phyloP scores from a whole-genome alignment of 176 grass and related monocot genomes.

The Carex myosuroides region DNA sequence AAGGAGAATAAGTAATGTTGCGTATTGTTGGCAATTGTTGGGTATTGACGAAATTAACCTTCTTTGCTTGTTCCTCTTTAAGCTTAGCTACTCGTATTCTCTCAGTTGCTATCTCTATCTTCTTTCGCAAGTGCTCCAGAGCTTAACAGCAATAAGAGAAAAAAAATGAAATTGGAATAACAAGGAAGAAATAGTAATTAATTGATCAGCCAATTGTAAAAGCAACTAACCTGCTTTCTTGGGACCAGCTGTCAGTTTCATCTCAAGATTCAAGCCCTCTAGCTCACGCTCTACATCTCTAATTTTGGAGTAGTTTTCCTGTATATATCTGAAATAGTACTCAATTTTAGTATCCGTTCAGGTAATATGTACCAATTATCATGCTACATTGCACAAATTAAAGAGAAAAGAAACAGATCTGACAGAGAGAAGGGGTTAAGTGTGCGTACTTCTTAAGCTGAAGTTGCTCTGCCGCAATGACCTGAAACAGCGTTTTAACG shows the following conservation, averaged over 20 bases:
- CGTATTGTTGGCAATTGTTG: not conserved
- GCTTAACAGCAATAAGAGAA: slow-evolving; percentile 33
- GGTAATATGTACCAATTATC: not conserved
- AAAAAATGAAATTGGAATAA: not conserved
- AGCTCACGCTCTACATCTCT: slow-evolving; percentile 89
- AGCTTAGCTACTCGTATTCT: slow-evolving; percentile 68
- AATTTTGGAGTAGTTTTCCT: slow-evolving; percentile 97
- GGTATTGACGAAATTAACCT: slow-evolving; percentile 37
- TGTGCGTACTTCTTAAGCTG: slow-evolving; percentile 78
- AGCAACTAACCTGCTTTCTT: slow-evolving; percentile 79
- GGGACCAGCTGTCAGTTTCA: slow-evolving; percentile 90
- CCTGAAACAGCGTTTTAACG: slow-evolving; percentile 24
- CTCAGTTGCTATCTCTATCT: slow-evolving; percentile 82
- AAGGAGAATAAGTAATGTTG: not conserved
- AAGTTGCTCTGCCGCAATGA: slow-evolving; percentile 80
- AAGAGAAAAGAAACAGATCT: slow-evolving; percentile 1
- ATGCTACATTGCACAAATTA: slow-evolving; percentile 16
- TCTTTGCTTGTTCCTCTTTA: slow-evolving; percentile 79
- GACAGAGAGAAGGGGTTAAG: not conserved
- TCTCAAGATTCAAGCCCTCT: slow-evolving; percentile 70
- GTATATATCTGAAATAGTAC: slow-evolving; percentile 58
- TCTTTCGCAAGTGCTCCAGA: slow-evolving; percentile 85
- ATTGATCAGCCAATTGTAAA: slow-evolving; percentile 11
- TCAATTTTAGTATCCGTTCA: not conserved
- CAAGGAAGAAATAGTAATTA: slow-evolving; percentile 14